These are phyloP conservation scores for Cyclospora cayetanensis DNA, from an alignment of 169 alveolate genomes.

Conservation along the genomic window DNA sequence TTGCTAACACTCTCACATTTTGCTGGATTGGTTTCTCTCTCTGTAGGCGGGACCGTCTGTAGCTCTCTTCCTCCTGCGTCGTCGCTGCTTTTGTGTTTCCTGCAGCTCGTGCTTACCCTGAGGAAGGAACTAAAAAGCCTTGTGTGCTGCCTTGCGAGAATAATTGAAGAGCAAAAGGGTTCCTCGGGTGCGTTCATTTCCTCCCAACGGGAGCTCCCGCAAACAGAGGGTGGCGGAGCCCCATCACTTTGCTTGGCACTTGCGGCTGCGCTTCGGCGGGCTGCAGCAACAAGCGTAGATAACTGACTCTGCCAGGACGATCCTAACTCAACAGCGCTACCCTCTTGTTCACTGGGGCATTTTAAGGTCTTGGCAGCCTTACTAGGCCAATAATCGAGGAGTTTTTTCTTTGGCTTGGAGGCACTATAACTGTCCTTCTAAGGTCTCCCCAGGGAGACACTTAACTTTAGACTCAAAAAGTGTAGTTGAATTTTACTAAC, in stretches of 20 bases:
- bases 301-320: background rate
- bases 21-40: background rate
- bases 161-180: background rate
- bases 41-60: too few relatives aligned
- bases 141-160: background rate
- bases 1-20: background rate
- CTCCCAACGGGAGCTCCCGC: too few relatives aligned
- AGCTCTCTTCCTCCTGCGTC: background rate
- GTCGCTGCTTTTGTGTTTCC: background rate
- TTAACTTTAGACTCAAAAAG: too few relatives aligned
- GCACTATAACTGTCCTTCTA: too few relatives aligned
- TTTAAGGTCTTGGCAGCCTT: too few relatives aligned
- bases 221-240: background rate
- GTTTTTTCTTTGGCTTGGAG: too few relatives aligned
- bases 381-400: too few relatives aligned
- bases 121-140: background rate
- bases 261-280: background rate
- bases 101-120: background rate
- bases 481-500: too few relatives aligned
- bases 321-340: too few relatives aligned
- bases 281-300: background rate
- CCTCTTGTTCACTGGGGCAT: too few relatives aligned
- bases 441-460: too few relatives aligned
- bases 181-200: background rate
- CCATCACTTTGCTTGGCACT: background rate